A percentile compares a stretch with the other conserved stretches of the same genome.
Evolutionary conservation across 139 green algal genomes (phyloP).

Genomic region (Chlamydomonas sp.): DNA sequence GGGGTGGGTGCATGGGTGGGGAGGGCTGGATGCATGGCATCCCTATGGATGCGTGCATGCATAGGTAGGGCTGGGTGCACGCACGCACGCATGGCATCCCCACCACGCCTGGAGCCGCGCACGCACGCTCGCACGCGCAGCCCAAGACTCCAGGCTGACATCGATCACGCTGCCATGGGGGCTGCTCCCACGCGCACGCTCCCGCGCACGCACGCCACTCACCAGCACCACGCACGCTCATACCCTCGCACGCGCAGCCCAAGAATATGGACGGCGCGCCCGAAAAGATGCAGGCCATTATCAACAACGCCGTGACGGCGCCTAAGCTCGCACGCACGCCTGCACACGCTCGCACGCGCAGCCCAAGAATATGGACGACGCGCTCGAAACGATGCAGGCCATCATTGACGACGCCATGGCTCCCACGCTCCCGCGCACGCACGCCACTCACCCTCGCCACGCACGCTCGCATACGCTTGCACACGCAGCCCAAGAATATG

Average conservation of each 20-base stretch:
- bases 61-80: too few relatives aligned
- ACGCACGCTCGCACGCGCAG: slow-evolving; percentile 44
- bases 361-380: slow-evolving; percentile 86
- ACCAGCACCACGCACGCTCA: too few relatives aligned
- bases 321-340: too few relatives aligned
- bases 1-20: background rate
- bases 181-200: too few relatives aligned
- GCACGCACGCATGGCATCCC: too few relatives aligned
- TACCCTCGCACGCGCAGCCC: slow-evolving; percentile 43
- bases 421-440: too few relatives aligned
- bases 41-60: too few relatives aligned
- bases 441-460: too few relatives aligned
- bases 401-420: slow-evolving; percentile 73
- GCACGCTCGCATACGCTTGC: too few relatives aligned
- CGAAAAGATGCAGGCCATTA: slow-evolving; percentile 77
- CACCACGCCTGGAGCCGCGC: too few relatives aligned
- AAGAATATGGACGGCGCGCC: slow-evolving; percentile 87
- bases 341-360: slow-evolving; percentile 38
- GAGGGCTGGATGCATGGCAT: background rate
- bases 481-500: too few relatives aligned
- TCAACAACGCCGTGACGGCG: slow-evolving; percentile 72
- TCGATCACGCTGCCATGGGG: slow-evolving; percentile 70
- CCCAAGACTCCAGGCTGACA: slow-evolving; percentile 77
- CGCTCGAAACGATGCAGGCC: slow-evolving; percentile 78
- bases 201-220: too few relatives aligned